Base-by-base conservation (phyloP, 768 basidiomycete genomes). In the Lentinula aciculospora region DNA sequence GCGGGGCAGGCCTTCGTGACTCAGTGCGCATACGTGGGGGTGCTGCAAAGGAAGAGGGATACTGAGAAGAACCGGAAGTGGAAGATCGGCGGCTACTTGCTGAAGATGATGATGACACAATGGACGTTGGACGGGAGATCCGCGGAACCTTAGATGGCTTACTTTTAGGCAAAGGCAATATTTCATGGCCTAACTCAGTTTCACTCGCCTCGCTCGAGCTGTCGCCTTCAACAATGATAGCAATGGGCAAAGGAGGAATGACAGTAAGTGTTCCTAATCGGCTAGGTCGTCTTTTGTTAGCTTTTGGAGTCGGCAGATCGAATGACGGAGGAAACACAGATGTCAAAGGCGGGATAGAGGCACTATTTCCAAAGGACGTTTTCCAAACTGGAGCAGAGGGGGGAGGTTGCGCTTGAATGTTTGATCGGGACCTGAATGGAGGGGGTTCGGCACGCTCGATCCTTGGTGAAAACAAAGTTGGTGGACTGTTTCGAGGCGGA, bases 191-290 rank as follows among this genome's bases (percentile, higher is more conserved):
- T 9, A 45, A 36, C 23, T 58, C 42, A 25, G 36, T 42, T 37
- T 48, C 46, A 37, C 56, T 57, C 15, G 37, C n/a, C 25, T 53
- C 36, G 47, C 32, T 46, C 12, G 45, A 45, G 46, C 58, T 40
- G 54, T 28, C 31, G 50, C 63, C 37, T 60, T 72, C 75, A 27
- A 78, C 73, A 60, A 82, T 68, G 55, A 84, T 73, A 27, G 79
- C 76, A 59, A 86, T 71, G 8, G 88, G 89, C 8, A 89, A 92
- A 7, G 88, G 79, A 4, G 89, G 88, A 25, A 91, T 85, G 8
- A 88, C 80, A 9, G 88, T 83, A 1, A 91, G 76, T 21, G 82
- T 72, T 44, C 75, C 80, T 13, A 91, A 76, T 5, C 83, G 81
- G 28, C 79, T 74, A 1, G 88, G 84, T 25, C 87, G 81, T 56